Conservation (phyloP, 148 eudicot species). For the Dianthus caryophyllus region DNA sequence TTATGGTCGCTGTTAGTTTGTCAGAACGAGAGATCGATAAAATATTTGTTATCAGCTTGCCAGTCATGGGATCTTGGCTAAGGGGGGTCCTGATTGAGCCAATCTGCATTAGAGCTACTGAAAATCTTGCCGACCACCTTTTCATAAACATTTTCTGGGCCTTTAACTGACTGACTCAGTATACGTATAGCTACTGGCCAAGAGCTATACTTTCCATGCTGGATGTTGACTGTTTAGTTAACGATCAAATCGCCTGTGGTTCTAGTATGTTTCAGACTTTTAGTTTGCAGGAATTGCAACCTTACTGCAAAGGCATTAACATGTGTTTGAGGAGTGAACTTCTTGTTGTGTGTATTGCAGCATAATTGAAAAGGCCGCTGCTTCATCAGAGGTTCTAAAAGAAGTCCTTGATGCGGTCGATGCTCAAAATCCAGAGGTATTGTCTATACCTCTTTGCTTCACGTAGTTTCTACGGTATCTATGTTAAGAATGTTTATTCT, state of each 20-base stretch:
- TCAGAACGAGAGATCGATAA: background rate
- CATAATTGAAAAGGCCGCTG: constrained; percentile 77
- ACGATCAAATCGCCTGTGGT: background rate
- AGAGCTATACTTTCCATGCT: background rate
- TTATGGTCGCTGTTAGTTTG: background rate
- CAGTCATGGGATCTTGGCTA: background rate
- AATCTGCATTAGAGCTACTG: too few relatives aligned
- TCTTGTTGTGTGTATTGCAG: constrained; percentile 36
- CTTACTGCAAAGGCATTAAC: background rate
- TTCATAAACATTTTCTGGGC: background rate
- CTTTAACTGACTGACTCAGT: background rate
- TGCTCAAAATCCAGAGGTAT: constrained; percentile 75
- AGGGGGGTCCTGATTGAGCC: too few relatives aligned
- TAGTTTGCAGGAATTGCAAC: background rate
- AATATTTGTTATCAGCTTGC: background rate
- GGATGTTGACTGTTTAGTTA: background rate
- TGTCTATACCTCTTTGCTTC: background rate
- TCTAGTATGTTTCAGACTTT: background rate
- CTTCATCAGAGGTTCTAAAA: constrained; percentile 78
- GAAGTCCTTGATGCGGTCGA: constrained; percentile 91
- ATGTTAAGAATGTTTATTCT: background rate
- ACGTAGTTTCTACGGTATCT: background rate
- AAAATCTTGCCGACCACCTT: too few relatives aligned
- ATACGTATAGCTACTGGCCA: background rate
- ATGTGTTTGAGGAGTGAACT: background rate